Evolutionary conservation across 495 filamentous ascomycete species (phyloP).

Genomic region (Aspergillus baeticus): DNA sequence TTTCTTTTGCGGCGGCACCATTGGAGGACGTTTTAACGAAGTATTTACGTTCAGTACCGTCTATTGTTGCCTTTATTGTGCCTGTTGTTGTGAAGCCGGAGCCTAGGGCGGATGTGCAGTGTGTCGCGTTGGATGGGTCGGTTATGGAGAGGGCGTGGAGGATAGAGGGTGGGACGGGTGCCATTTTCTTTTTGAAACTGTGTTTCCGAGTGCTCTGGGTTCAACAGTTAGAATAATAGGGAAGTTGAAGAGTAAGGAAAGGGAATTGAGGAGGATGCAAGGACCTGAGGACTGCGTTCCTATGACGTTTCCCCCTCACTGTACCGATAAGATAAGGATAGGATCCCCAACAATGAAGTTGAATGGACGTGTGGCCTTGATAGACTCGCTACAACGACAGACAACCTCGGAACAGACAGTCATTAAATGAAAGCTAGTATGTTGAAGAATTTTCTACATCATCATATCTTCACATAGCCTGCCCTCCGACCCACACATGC

Average conservation of each 20-base stretch:
- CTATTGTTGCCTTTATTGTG: constrained; percentile 57
- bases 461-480: no score
- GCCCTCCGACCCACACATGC: no score
- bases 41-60: constrained; percentile 58
- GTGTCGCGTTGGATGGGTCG: constrained; percentile 50
- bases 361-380: no score
- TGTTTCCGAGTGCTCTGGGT: no score
- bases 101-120: constrained; percentile 62
- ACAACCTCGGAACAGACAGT: no score
- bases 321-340: constrained; percentile 14
- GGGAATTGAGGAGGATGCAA: not conserved
- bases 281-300: not conserved
- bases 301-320: constrained; percentile 15
- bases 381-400: no score
- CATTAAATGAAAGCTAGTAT: not conserved
- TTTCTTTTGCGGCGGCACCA: constrained; percentile 61
- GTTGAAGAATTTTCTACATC: constrained; percentile 9
- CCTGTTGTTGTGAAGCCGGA: constrained; percentile 74
- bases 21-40: constrained; percentile 76
- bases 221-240: no score
- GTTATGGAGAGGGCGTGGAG: constrained; percentile 62
- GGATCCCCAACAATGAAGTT: constrained; percentile 9
- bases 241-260: not conserved
- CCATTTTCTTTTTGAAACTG: no score
- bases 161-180: constrained; percentile 55